These are phyloP conservation scores for Pisolithus sp. DNA, from an alignment of 768 basidiomycete genomes.

Conservation along the genomic window DNA sequence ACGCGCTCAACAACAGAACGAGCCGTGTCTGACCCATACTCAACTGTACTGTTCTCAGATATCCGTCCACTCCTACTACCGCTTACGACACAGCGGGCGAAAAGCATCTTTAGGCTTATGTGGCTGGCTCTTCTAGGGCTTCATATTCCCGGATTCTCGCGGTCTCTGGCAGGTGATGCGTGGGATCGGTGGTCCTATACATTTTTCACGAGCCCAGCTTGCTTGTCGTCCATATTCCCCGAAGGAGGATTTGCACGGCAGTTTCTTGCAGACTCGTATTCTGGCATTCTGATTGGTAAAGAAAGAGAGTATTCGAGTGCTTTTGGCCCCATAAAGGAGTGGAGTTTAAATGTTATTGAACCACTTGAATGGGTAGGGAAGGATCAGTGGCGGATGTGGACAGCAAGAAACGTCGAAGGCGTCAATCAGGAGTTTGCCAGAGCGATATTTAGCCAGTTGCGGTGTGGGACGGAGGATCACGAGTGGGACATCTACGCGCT, in stretches of 20 bases:
- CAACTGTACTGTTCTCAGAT: slow-evolving; percentile 67
- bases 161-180: slow-evolving; percentile 34
- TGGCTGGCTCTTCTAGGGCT: slow-evolving; percentile 72
- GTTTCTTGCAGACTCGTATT: slow-evolving; percentile 52
- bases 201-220: slow-evolving; percentile 38
- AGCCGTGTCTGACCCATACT: slow-evolving; percentile 59
- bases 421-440: slow-evolving; percentile 48
- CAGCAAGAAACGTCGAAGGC: slow-evolving; percentile 40
- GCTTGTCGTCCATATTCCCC: slow-evolving; percentile 52
- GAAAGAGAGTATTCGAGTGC: slow-evolving; percentile 55
- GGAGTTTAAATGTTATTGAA: slow-evolving; percentile 48
- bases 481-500: slow-evolving; percentile 64
- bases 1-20: slow-evolving; percentile 46
- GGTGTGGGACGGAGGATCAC: slow-evolving; percentile 40
- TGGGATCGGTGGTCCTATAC: slow-evolving; percentile 61
- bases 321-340: slow-evolving; percentile 65
- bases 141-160: slow-evolving; percentile 59
- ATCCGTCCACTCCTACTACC: slow-evolving; percentile 52
- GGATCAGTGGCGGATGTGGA: slow-evolving; percentile 38
- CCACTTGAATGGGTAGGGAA: slow-evolving; percentile 45
- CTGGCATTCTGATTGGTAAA: slow-evolving; percentile 61
- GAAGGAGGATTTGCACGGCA: slow-evolving; percentile 20
- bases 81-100: slow-evolving; percentile 38
- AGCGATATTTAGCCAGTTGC: slow-evolving; percentile 53
- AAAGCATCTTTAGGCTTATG: slow-evolving; percentile 53